Base-by-base conservation (phyloP, 108 stramenopile species). In the Nitzschia putrida region DNA sequence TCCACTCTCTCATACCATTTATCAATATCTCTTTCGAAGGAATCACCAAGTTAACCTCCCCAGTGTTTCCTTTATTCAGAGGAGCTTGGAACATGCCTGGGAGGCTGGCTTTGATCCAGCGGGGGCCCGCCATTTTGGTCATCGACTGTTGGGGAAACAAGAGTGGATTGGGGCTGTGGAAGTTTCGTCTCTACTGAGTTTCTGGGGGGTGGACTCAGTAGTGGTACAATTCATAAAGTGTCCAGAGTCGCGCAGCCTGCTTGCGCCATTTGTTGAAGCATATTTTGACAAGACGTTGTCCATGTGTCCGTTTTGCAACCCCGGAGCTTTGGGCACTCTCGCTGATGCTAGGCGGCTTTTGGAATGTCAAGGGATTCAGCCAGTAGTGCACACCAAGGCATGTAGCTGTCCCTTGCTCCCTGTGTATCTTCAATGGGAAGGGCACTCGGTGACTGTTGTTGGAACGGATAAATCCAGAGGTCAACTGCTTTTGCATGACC, bases 391-490 rank as follows among this genome's bases (percentile, higher is more conserved):
- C 3, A n/a, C 21, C 43, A 13, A 21, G 64, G 24, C 65, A 22
- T 49, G 54, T 50, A 24, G 29, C 5, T 68, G 67, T 24, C 67
- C 67, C 41, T 43, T 57, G 24, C 40, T 81, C 7, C 89, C 92
- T 23, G 49, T 93, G 18, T 93, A 93, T 59, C 64, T 93, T 25
- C 92, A 93, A 74, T 93, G 92, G 92, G 76, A 87, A 53, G 92
- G 92, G 43, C 92, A 93, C 68, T 88, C 88, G n/a, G 87, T 93
- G 9, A 89, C 88, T 1, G 64, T 93, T 23, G 85, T 89, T 43
- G 92, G 89, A 1, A 69, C 85, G 11, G 68, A 82, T 68, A 44
- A 40, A 47, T 26, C 11, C 20, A n/a, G 37, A 9, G 34, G 67
- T 53, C 54, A 79, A 64, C 76, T 88, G 18, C 63, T 92, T 8